These are phyloP conservation scores for Acer campestre DNA, from an alignment of 345 rosid species.

Conservation along the genomic window DNA sequence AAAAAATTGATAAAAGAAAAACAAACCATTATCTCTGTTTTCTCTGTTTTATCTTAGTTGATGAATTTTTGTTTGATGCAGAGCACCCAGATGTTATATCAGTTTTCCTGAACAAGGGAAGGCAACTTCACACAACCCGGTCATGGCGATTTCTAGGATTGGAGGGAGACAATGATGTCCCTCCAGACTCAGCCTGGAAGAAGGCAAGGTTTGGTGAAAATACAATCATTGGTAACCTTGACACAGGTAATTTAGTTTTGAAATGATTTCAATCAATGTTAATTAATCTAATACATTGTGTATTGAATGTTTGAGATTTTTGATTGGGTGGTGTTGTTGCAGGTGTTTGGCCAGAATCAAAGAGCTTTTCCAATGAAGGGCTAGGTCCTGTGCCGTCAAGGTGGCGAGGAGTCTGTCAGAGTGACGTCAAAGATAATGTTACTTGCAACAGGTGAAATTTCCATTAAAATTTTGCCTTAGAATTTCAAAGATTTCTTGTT, in stretches of 20 bases:
- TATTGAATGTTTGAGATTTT: background rate
- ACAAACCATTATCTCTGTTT: background rate
- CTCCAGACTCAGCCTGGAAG: constrained; percentile 44
- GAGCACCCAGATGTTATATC: constrained; percentile 62
- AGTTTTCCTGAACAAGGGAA: constrained; percentile 55
- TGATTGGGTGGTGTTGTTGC: background rate
- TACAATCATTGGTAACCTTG: constrained; percentile 81
- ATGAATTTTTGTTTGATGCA: constrained; percentile 16
- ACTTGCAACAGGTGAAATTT: constrained; percentile 29
- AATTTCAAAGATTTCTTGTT: background rate
- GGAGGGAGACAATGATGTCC: constrained; percentile 36
- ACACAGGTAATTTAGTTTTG: constrained; percentile 54
- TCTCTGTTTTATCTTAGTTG: background rate
- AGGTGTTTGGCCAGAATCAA: constrained; percentile 45
- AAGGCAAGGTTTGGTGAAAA: constrained; percentile 73
- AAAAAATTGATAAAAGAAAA: too few species aligned
- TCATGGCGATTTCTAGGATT: constrained; percentile 68
- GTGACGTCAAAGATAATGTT: constrained; percentile 6
- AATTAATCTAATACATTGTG: background rate
- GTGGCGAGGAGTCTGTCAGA: constrained; percentile 36
- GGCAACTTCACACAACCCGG: constrained; percentile 57
- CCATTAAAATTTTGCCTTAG: too few species aligned
- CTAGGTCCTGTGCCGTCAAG: constrained; percentile 30
- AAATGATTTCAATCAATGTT: constrained; percentile 4
- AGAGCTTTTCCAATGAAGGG: constrained; percentile 38